These are phyloP conservation scores for Fusarium humuli DNA, from an alignment of 2,329 filamentous ascomycete species.

Conservation along the genomic window DNA sequence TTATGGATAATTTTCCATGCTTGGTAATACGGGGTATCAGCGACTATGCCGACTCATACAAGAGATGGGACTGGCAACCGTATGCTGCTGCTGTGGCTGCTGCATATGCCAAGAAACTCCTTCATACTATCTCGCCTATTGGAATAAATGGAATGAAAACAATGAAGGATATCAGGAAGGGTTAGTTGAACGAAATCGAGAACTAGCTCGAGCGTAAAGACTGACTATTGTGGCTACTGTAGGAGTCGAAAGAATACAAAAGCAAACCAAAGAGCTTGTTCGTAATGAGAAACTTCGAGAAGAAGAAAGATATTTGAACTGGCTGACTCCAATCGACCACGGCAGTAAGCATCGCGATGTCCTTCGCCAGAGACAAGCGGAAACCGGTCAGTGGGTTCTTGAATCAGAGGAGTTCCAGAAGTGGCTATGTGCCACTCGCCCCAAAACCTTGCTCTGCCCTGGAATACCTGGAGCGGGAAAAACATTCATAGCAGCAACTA, in stretches of 20 bases:
- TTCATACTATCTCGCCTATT: fast-evolving
- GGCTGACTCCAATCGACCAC: conserved; percentile 1
- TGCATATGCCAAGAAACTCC: neutral
- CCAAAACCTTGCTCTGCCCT: neutral
- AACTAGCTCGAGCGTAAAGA: too few species aligned
- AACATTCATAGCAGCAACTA: neutral
- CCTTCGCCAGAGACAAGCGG: neutral
- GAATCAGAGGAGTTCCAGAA: neutral
- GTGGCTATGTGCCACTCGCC: neutral
- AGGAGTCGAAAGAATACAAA: neutral
- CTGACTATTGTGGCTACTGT: fast-evolving
- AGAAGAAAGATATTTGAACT: neutral
- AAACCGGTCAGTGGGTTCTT: neutral
- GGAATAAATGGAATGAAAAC: neutral
- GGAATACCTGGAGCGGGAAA: conserved; percentile 12
- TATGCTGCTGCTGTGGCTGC: neutral
- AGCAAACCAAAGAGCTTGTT: neutral
- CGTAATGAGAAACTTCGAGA: neutral
- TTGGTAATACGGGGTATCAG: neutral
- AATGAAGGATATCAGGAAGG: neutral
- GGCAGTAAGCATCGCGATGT: neutral
- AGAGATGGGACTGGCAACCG: neutral
- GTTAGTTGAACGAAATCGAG: fast-evolving
- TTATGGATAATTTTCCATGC: neutral
- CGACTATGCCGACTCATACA: neutral